Evolutionary conservation across 306 rosid species (phyloP), one percentile per base, ranked within the genome.

Genomic region (Cucurbita ficifolia): DNA sequence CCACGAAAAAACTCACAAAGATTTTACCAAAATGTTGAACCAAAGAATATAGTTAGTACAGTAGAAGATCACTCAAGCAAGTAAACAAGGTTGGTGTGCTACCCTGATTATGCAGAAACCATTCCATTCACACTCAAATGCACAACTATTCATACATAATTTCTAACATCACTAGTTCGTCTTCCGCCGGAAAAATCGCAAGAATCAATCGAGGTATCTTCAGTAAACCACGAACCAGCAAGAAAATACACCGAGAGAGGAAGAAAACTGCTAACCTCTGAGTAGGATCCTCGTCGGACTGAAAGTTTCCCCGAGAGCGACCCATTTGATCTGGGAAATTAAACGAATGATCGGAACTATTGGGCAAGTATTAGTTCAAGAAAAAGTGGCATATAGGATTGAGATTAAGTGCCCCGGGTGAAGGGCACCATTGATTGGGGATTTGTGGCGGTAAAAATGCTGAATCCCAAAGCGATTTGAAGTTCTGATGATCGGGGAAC

Each of bases 251-350:
- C 8, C 58, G 45, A 38, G 14, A 72, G 42, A 54, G 43, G 75
- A 8, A 3, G n/a, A 29, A 17, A 60, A 29, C 14, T 75, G 10
- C 50, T 70, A 58, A 95, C 97, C 99, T 91, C 80, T 88, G 99
- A 43, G 85, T 82, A 29, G 96, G 97, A 79, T 95, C 99, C 54
- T 91, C 99, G 61, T 91, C 96, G 33, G 85, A 79, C 71, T 85
- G 96, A 72, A 91, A 91, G 77, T 90, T 90, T 38, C 92, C 96
- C 62, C 99, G 96, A 83, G 97, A 95, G 76, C 99, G 96, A 82
- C 92, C 99, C 99, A 95, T 94, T 62, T 84, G 84, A 57, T 59
- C 76, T 56, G 75, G 53, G 70, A 42, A 73, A 76, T 52, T 51
- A 70, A 81, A 43, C 19, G 18, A 63, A 64, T 35, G 8, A 17